phyloP scores from a whole-genome alignment of 495 filamentous ascomycete genomes.

The Penicillium herquei region DNA sequence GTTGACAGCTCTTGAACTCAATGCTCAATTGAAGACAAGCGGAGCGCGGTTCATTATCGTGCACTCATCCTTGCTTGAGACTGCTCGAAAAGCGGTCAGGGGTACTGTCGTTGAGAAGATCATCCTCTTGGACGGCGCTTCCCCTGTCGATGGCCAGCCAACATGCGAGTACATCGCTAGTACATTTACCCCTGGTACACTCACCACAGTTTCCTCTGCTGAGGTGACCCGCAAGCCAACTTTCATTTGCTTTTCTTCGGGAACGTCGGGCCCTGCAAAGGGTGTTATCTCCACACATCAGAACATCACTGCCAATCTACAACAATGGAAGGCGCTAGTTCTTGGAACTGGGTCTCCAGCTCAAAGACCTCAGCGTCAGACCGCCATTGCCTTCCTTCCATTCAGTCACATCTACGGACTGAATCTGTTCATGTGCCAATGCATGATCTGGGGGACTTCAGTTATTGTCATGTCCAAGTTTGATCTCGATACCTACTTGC shows the following conservation, averaged over 20 bases:
- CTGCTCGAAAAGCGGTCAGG: conserved; percentile 60
- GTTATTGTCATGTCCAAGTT: conserved; percentile 73
- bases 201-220: conserved; percentile 5
- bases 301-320: conserved; percentile 70
- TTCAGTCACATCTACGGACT: conserved; percentile 86
- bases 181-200: conserved; percentile 9
- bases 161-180: conserved; percentile 22
- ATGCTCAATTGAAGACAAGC: conserved; percentile 79
- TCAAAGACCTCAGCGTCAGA: conserved; percentile 47
- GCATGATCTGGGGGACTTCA: conserved; percentile 18
- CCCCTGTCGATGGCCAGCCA: conserved; percentile 11
- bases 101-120: conserved; percentile 20
- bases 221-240: conserved; percentile 13
- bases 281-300: conserved; percentile 66
- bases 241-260: conserved; percentile 24
- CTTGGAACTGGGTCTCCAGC: conserved; percentile 10
- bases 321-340: conserved; percentile 23
- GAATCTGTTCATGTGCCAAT: conserved; percentile 22
- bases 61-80: conserved; percentile 56
- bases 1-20: conserved; percentile 75
- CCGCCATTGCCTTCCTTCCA: conserved; percentile 70
- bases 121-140: conserved; percentile 14
- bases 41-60: conserved; percentile 70
- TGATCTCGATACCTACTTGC: conserved; percentile 52
- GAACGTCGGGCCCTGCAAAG: conserved; percentile 24